A percentile compares a stretch with the other conserved stretches of the same genome.
These are phyloP conservation scores for Euphrasia arctica DNA, from an alignment of 305 asterid genomes.

Conservation along the genomic window DNA sequence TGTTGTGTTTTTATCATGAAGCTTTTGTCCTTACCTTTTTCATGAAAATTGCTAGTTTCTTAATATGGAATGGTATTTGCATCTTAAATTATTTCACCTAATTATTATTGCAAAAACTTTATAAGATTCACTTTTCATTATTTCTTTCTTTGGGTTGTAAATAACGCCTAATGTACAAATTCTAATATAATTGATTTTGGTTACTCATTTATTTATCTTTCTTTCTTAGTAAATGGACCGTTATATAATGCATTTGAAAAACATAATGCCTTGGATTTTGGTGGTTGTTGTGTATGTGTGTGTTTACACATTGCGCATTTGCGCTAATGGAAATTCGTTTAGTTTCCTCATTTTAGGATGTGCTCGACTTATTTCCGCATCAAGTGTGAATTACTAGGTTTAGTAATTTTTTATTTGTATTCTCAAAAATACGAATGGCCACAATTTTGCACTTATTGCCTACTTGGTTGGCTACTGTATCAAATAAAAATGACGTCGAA, in stretches of 20 bases:
- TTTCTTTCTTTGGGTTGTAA: too few species aligned
- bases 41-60: slow-evolving; percentile 18
- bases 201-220: too few species aligned
- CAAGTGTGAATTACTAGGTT: slow-evolving; percentile 91
- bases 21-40: neutral
- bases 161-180: too few species aligned
- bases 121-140: neutral
- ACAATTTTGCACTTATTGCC: slow-evolving; percentile 5
- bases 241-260: too few species aligned
- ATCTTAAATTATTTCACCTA: neutral
- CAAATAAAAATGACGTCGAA: neutral
- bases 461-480: neutral
- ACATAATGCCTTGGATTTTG: too few species aligned
- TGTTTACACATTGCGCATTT: neutral
- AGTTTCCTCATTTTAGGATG: slow-evolving; percentile 54
- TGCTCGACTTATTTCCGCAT: slow-evolving; percentile 71
- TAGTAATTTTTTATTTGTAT: slow-evolving; percentile 4
- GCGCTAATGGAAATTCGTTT: slow-evolving; percentile 6
- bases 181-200: too few species aligned
- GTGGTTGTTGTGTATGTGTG: too few species aligned
- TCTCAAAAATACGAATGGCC: slow-evolving; percentile 6
- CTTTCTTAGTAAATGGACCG: too few species aligned
- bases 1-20: neutral
- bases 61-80: slow-evolving; percentile 9
- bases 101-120: slow-evolving; percentile 6